Percentiles rank a stretch among this genome's conserved stretches.
Evolutionary conservation across 331 rosid genomes (phyloP).

Genomic region (Rhamnella rubrinervis): DNA sequence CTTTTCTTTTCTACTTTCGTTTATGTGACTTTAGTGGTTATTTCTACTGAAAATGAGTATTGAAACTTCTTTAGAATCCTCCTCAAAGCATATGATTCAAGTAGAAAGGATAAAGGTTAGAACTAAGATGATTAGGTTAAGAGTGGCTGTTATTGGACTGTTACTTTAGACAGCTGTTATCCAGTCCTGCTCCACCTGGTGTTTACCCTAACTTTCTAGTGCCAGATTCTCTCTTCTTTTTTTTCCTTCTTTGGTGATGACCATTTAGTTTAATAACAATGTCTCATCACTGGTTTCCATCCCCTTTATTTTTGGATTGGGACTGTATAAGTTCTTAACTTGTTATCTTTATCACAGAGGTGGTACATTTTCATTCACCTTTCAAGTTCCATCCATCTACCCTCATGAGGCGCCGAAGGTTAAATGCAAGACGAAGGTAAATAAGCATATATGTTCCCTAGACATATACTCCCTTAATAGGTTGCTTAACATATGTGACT

Average conservation of each 20-base stretch:
- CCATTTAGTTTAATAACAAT: no score
- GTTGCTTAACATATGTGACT: background rate
- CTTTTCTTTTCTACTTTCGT: background rate
- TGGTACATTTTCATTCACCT: slow-evolving; percentile 51
- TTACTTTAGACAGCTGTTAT: no score
- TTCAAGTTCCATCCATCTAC: slow-evolving; percentile 54
- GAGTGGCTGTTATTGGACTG: no score
- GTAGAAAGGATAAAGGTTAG: no score
- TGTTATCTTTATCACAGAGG: slow-evolving; percentile 31
- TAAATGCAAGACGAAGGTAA: slow-evolving; percentile 67
- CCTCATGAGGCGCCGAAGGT: slow-evolving; percentile 69
- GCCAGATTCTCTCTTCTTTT: no score
- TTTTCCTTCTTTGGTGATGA: no score
- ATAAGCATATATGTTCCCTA: background rate
- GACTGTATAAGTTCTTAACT: slow-evolving; percentile 5
- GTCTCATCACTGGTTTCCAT: background rate
- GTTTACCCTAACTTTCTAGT: no score
- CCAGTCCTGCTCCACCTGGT: no score
- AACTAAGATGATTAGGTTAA: no score
- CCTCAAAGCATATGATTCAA: no score
- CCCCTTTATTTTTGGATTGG: background rate
- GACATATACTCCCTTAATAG: background rate
- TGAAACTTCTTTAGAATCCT: no score
- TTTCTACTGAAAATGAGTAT: background rate
- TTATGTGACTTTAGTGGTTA: background rate